Evolutionary conservation across 2,329 filamentous ascomycete genomes (phyloP), one percentile per base, ranked within the genome.

Genomic region (Fusarium succisae): DNA sequence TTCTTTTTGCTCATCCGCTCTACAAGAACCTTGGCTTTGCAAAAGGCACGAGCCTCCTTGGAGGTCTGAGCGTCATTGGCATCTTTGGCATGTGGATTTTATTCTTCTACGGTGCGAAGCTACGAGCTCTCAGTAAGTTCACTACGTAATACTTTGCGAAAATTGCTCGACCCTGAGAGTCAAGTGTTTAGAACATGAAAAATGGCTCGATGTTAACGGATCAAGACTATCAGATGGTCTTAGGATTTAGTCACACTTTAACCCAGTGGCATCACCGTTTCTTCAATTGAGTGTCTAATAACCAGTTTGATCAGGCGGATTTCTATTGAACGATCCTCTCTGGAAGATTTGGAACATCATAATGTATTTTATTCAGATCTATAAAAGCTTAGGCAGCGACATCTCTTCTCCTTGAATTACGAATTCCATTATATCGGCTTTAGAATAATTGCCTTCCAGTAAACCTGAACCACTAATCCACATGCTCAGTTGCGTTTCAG

Each of bases 81-180:
- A 86, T 90, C 66, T 70, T 87, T 24, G 89, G 89, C 14, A 88
- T 92, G 50, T 91, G 86, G 82, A 79, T 86, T 39, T 81, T 92
- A 64, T 92, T 87, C 80, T 87, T 86, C 72, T 90, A 82, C 66
- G 90, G 90, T 5, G 86, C 85, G 22, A 82, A 79, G 48, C 79
- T 92, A 66, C 84, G 90, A 63, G 82, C 86, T 7, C 83, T 87
- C 77, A 90, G 88, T 80, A 87, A 85, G 78, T 92, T 91, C 81
- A 87, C 89, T 15, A 78, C 22, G 5, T 57, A 24, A 30, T 6
- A 11, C 10, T 11, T 8, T 4, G 10, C 12, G 3, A 6, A 30
- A 48, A 17, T 30, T 12, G 26, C 20, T 1, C 3, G 5, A 2
- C 6, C 12, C 5, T 30, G 9, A 10, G 44, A 14, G 24, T 20